These are phyloP conservation scores for Fusarium newnesense DNA, from an alignment of 2,329 filamentous ascomycete species.

Conservation along the genomic window DNA sequence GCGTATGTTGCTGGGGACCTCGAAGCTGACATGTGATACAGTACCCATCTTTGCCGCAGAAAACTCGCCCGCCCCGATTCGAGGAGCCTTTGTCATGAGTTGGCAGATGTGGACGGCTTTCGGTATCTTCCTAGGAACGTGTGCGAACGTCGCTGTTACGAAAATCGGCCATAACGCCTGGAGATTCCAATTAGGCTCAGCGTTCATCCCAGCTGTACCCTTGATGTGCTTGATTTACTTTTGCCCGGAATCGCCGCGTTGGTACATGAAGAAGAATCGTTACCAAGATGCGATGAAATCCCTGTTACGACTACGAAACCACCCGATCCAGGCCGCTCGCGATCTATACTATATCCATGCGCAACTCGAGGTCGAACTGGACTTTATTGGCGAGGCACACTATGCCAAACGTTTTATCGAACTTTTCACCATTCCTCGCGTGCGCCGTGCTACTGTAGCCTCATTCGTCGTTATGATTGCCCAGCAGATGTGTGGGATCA, in stretches of 20 bases:
- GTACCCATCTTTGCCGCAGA: conserved; percentile 83
- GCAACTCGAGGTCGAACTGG: conserved; percentile 69
- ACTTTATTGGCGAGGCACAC: conserved; percentile 61
- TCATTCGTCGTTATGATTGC: conserved; percentile 84
- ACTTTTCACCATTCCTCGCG: conserved; percentile 74
- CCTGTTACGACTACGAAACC: conserved; percentile 62
- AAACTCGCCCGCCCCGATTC: conserved; percentile 74
- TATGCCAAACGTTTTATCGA: conserved; percentile 72
- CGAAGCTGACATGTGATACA: conserved; percentile 50
- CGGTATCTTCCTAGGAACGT: conserved; percentile 70
- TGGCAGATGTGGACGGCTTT: conserved; percentile 78
- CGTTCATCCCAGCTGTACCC: conserved; percentile 69
- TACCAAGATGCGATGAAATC: conserved; percentile 70
- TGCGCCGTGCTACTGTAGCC: conserved; percentile 78
- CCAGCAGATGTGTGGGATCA: conserved; percentile 76
- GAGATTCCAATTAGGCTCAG: conserved; percentile 72
- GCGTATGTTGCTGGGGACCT: not conserved
- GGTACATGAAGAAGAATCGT: conserved; percentile 73
- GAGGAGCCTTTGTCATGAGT: conserved; percentile 83
- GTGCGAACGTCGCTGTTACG: conserved; percentile 64
- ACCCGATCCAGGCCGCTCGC: conserved; percentile 66
- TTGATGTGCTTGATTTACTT: conserved; percentile 69
- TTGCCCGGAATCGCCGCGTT: conserved; percentile 73
- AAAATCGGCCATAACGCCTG: conserved; percentile 57
- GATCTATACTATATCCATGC: conserved; percentile 74